Conservation (phyloP, 2,329 filamentous ascomycete species). For the Cladosporium sp. region DNA sequence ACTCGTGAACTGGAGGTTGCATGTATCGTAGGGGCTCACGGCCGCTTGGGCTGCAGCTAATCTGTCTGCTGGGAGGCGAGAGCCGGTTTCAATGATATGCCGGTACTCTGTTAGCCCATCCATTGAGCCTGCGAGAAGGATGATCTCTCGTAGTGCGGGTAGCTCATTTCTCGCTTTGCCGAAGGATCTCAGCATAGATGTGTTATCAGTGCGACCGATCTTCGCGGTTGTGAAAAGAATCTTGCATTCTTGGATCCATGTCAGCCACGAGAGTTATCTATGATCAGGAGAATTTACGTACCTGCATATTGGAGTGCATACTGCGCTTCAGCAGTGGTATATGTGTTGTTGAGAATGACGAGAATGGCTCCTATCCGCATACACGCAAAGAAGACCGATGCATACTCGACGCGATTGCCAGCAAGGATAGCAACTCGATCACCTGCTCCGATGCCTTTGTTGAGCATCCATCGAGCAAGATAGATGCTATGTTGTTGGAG, state of each 20-base stretch:
- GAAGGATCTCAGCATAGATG: slow-evolving; percentile 47
- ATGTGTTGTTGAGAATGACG: slow-evolving; percentile 79
- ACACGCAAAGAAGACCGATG: slow-evolving; percentile 67
- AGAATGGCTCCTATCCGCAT: slow-evolving; percentile 50
- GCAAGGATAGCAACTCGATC: slow-evolving; percentile 74
- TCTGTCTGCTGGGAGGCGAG: slow-evolving; percentile 45
- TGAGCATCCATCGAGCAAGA: slow-evolving; percentile 49
- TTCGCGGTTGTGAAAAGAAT: slow-evolving; percentile 67
- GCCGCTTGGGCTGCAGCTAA: slow-evolving; percentile 52
- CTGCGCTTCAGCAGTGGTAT: slow-evolving; percentile 67
- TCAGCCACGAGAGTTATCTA: slow-evolving; percentile 1
- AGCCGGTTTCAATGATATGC: slow-evolving; percentile 39
- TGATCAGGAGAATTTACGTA: slow-evolving; percentile 29
- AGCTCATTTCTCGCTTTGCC: slow-evolving; percentile 12
- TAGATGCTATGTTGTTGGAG: slow-evolving; percentile 37
- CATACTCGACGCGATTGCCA: slow-evolving; percentile 55
- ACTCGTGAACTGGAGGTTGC: slow-evolving; percentile 70
- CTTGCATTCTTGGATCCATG: slow-evolving; percentile 54
- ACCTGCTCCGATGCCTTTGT: slow-evolving; percentile 62
- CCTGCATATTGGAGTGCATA: slow-evolving; percentile 68
- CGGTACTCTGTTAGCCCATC: slow-evolving; percentile 22
- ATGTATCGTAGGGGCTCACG: slow-evolving; percentile 62
- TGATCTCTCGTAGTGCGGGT: slow-evolving; percentile 23
- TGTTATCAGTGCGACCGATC: slow-evolving; percentile 64
- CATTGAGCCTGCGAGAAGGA: slow-evolving; percentile 22